Percentiles rank a stretch among this genome's conserved stretches.
These are phyloP conservation scores for Spinacia oleracea DNA, from an alignment of 179 eudicot genomes.

Conservation along the genomic window DNA sequence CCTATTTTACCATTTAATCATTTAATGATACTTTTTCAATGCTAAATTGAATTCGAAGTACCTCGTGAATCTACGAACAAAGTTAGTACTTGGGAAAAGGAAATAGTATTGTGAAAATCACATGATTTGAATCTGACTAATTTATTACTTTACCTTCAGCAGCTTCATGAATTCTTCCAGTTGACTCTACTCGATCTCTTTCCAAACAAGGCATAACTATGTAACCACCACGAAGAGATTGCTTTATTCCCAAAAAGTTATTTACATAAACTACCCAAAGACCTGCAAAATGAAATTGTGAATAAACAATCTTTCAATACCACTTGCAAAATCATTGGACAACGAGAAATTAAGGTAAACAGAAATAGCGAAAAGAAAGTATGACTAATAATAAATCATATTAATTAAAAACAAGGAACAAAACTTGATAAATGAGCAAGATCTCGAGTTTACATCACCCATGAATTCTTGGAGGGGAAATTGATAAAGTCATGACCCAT, in stretches of 20 bases:
- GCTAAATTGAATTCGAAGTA: not conserved
- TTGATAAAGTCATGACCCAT: too few species aligned
- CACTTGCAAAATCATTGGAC: not conserved
- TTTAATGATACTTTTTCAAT: not conserved
- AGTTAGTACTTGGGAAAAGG: not conserved
- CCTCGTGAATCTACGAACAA: not conserved
- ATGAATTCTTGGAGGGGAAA: too few species aligned
- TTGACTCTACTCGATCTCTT: constrained; percentile 26
- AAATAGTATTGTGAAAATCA: not conserved
- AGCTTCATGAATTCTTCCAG: constrained; percentile 29
- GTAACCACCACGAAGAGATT: constrained; percentile 16
- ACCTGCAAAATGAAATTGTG: constrained; percentile 25
- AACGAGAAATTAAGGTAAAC: too few species aligned
- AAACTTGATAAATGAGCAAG: too few species aligned
- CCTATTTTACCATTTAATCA: not conserved
- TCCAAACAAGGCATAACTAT: constrained; percentile 52
- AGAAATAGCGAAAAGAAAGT: not conserved
- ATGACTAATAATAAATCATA: not conserved
- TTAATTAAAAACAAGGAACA: too few species aligned
- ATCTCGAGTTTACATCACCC: too few species aligned
- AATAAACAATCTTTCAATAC: too few species aligned
- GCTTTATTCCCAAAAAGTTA: constrained; percentile 4
- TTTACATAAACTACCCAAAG: not conserved
- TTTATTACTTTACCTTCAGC: constrained; percentile 41
- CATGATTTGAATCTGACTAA: not conserved